Percentiles rank a stretch among this genome's conserved stretches.
Evolutionary conservation across 768 basidiomycete genomes (phyloP).

Genomic region (Bullera alba): DNA sequence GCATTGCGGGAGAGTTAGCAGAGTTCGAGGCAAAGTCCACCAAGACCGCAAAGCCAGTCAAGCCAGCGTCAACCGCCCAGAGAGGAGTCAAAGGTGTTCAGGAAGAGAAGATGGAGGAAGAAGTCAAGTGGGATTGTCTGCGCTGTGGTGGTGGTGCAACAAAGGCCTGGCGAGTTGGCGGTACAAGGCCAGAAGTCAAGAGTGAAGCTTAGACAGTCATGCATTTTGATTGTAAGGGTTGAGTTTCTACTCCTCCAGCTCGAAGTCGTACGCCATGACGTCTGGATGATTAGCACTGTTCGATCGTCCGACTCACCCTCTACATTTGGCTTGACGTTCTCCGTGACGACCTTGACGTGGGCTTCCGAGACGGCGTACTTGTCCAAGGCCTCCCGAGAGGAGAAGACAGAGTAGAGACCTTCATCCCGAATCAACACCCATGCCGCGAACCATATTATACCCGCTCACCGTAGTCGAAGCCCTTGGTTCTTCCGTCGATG

Average conservation of each 20-base stretch:
- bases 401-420: conserved; percentile 45
- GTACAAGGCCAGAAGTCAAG: background rate
- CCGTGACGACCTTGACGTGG: conserved; percentile 35
- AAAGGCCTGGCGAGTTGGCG: conserved; percentile 57
- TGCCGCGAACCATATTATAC: background rate
- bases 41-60: background rate
- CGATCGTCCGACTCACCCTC: conserved; percentile 34
- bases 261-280: conserved; percentile 44
- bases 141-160: conserved; percentile 65
- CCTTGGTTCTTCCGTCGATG: conserved; percentile 40
- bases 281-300: conserved; percentile 15
- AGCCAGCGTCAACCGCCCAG: too few relatives aligned
- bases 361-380: conserved; percentile 42
- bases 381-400: conserved; percentile 28
- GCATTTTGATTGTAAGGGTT: background rate
- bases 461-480: conserved; percentile 40
- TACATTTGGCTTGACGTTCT: conserved; percentile 36
- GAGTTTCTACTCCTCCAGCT: conserved; percentile 28
- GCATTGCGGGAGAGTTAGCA: conserved; percentile 75
- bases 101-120: background rate
- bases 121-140: conserved; percentile 67
- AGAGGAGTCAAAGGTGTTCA: background rate
- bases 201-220: background rate
- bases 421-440: background rate
- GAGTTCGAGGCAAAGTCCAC: conserved; percentile 6